Conservation (phyloP, 2,329 filamentous ascomycete species). For the Exophiala bonariae region DNA sequence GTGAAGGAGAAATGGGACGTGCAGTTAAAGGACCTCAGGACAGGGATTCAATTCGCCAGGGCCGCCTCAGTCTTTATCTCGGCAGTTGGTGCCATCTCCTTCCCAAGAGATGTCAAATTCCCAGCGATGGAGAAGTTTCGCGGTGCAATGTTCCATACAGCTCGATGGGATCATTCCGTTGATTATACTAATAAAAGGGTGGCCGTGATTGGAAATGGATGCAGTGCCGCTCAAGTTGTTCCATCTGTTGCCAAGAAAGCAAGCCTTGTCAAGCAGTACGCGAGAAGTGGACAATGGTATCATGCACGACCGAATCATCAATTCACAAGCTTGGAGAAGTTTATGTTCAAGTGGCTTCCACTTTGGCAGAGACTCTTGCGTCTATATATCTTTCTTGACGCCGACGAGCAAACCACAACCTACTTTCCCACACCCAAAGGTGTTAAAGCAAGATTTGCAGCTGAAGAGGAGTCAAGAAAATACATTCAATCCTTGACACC, state of each 20-base stretch:
- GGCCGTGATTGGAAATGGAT: slow-evolving; percentile 58
- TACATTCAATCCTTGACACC: slow-evolving; percentile 53
- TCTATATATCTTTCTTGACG: slow-evolving; percentile 19
- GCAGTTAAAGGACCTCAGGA: slow-evolving; percentile 27
- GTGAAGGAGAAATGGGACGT: slow-evolving; percentile 31
- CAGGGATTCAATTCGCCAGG: slow-evolving; percentile 25
- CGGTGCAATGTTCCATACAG: slow-evolving; percentile 57
- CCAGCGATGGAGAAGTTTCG: slow-evolving; percentile 54
- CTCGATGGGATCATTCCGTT: slow-evolving; percentile 51
- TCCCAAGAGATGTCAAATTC: slow-evolving; percentile 35
- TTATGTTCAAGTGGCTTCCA: slow-evolving; percentile 42
- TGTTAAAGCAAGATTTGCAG: not conserved
- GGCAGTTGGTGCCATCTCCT: slow-evolving; percentile 33
- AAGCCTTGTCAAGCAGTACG: not conserved
- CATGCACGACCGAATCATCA: slow-evolving; percentile 33
- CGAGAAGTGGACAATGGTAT: slow-evolving; percentile 1
- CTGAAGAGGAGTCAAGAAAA: slow-evolving; percentile 11
- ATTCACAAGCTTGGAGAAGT: slow-evolving; percentile 41
- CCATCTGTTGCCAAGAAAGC: slow-evolving; percentile 41
- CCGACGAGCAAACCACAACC: slow-evolving; percentile 40
- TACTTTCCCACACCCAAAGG: slow-evolving; percentile 36
- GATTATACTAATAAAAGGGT: slow-evolving; percentile 56
- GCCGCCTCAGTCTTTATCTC: slow-evolving; percentile 32
- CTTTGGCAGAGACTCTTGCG: slow-evolving; percentile 9
- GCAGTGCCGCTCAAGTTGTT: slow-evolving; percentile 59